These are phyloP conservation scores for Dioscorea alata DNA, from an alignment of 106 monocot species.

Conservation along the genomic window DNA sequence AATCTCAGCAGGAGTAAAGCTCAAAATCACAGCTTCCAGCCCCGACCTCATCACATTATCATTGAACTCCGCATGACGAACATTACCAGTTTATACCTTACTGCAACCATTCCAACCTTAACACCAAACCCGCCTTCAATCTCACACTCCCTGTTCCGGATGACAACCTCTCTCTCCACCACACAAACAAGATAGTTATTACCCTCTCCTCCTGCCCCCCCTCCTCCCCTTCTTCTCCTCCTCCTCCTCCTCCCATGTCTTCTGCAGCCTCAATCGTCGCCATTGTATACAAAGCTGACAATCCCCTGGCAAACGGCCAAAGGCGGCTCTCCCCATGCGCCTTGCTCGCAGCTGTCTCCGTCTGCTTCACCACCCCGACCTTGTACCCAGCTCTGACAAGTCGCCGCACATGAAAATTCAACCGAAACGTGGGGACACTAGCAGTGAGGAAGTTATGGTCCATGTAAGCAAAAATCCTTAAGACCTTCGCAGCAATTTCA, in stretches of 20 bases:
- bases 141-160: conserved; percentile 10
- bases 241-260: conserved; percentile 39
- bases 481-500: conserved; percentile 55
- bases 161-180: conserved; percentile 41
- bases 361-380: conserved; percentile 97
- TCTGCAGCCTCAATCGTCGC: conserved; percentile 82
- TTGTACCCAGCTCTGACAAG: conserved; percentile 75
- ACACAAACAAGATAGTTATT: conserved; percentile 73
- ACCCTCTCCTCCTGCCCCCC: conserved; percentile 1
- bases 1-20: conserved; percentile 80
- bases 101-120: conserved; percentile 65
- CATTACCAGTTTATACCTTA: conserved; percentile 83
- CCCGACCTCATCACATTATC: conserved; percentile 71
- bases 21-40: conserved; percentile 70
- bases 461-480: conserved; percentile 68
- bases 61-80: conserved; percentile 80
- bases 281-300: conserved; percentile 74
- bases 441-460: conserved; percentile 89
- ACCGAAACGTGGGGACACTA: conserved; percentile 76
- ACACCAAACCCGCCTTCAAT: conserved; percentile 46
- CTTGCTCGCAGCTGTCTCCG: conserved; percentile 90
- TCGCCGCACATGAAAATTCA: conserved; percentile 67
- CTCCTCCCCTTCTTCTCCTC: conserved; percentile 28
- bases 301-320: conserved; percentile 63
- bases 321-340: conserved; percentile 53